Conservation (phyloP, 306 rosid genomes). For the Lathyrus sativus region DNA sequence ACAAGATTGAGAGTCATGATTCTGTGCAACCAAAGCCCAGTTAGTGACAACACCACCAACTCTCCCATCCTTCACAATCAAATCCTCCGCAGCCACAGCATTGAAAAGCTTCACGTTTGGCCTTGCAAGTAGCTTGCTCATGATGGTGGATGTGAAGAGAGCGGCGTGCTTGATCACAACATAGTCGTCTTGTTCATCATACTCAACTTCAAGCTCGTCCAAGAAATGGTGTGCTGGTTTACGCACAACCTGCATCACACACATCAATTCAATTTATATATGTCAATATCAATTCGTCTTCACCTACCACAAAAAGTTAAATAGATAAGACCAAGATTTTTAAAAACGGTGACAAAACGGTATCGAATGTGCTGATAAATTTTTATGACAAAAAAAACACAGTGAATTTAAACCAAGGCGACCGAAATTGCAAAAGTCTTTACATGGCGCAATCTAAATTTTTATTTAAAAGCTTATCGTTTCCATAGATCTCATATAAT, state of each 20-base stretch:
- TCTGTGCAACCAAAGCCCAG: constrained; percentile 91
- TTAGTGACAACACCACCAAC: constrained; percentile 88
- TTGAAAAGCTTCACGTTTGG: constrained; percentile 93
- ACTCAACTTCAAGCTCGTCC: constrained; percentile 67
- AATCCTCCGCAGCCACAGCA: constrained; percentile 82
- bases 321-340: too few species aligned
- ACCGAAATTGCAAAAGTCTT: too few species aligned
- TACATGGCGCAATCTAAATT: too few species aligned
- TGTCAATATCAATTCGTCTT: not conserved
- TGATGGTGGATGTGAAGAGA: constrained; percentile 88
- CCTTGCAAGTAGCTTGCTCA: constrained; percentile 79
- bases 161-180: constrained; percentile 91
- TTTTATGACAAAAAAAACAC: too few species aligned
- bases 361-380: too few species aligned
- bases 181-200: constrained; percentile 79
- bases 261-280: not conserved
- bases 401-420: too few species aligned
- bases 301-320: too few species aligned
- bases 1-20: constrained; percentile 89
- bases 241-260: constrained; percentile 51
- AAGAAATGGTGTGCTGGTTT: constrained; percentile 82
- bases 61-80: constrained; percentile 69
- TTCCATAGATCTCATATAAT: too few species aligned
- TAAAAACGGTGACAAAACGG: too few species aligned
- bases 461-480: too few species aligned